Base-by-base conservation (phyloP, 257 asterid species). In the Solanum bulbocastanum region DNA sequence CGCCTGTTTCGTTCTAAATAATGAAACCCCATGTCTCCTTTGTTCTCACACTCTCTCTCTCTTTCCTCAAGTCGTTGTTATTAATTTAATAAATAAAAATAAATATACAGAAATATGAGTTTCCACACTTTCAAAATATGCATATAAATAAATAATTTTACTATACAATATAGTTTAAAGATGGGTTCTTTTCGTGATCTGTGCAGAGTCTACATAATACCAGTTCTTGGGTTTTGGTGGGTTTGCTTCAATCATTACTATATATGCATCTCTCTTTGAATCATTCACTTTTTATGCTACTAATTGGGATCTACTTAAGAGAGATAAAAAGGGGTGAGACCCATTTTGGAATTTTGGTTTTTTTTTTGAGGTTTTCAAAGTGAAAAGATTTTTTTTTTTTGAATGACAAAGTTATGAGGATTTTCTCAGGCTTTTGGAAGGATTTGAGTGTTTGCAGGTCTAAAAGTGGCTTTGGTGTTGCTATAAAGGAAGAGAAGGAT, bases 251-350 rank as follows among this genome's bases (percentile, higher is more conserved):
- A 91, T 92, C 85, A 90, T 88, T 83, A 62, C 16, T 86, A 74
- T 75, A 65, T 87, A 44, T 83, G 68, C 88, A 89, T 71, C 85
- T 90, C 7, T 79, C 88, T 84, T 90, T 91, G 83, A 91, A 88
- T 88, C 87, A 73, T 91, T 90, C 93, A 93, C 95, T 91, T 91
- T 92, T 90, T 92, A 91, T 91, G 30, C 23, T 92, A 27, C 37
- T 68, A 93, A 90, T 91, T 91, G 95, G 92, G 92, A 92, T 92
- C 89, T 90, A 69, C 49, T 85, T 40, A 13, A 66, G 42, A 58
- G 25, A 87, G 69, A 65, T 23, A 68, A 52, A 32, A 46, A 52
- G 10, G 56, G 85, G 83, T 74, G 10, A 86, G 75, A 75, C 92
- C 93, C 93, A 78, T 87, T 82, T 85, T 91, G 87, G 81, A 69